phyloP scores from a whole-genome alignment of 169 alveolate genomes.

The Plasmodium fragile region DNA sequence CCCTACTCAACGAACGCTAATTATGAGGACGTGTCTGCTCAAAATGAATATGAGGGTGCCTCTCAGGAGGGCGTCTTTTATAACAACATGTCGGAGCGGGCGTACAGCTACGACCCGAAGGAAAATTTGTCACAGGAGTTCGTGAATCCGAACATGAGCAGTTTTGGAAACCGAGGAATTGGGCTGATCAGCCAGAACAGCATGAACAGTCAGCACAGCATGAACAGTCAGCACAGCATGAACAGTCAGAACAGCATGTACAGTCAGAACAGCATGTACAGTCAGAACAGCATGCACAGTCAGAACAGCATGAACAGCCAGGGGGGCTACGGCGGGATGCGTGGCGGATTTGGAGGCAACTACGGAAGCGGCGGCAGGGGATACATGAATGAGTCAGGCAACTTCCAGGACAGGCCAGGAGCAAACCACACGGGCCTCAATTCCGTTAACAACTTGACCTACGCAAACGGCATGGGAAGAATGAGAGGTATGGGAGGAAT shows the following conservation, averaged over 20 bases:
- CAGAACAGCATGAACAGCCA: background rate
- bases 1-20: conserved; percentile 20
- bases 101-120: background rate
- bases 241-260: no score
- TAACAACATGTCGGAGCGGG: background rate
- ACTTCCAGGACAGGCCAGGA: background rate
- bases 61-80: background rate
- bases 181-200: background rate
- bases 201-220: no score
- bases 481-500: background rate
- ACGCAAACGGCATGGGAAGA: background rate
- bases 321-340: background rate
- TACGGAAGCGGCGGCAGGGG: background rate
- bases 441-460: background rate
- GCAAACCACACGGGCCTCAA: background rate
- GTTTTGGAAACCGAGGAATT: background rate
- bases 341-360: background rate
- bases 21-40: background rate
- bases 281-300: no score
- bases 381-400: background rate
- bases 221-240: no score
- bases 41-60: background rate
- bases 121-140: background rate
- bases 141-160: background rate
- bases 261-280: no score